Base-by-base conservation (phyloP, 768 basidiomycete species). In the Boletus rubroflammeus region DNA sequence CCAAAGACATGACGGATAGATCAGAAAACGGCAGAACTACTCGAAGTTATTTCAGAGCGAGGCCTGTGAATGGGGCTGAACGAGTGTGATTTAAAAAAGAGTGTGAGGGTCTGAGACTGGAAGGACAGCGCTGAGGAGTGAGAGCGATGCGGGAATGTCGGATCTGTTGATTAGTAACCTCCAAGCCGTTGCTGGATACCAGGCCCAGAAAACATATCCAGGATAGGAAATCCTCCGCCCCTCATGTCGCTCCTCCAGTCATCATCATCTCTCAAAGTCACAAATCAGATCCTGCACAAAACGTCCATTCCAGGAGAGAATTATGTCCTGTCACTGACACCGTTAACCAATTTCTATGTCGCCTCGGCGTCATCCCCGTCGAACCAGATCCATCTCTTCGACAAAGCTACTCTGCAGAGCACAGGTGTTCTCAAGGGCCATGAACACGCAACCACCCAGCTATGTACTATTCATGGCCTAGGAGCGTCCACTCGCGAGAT, bases 381-480 rank as follows among this genome's bases (percentile, higher is more conserved):
- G 7, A 82, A 89, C 61, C 72, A 74, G 26, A 87, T 92, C 59
- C 75, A 86, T 63, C 68, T 90, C 23, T 82, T 85, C 62, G 87
- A 89, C 69, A 84, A 77, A 63, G 61, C 71, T 1, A 80, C 80
- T 32, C 68, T 89, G 17, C 78, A 72, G 46, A 64, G 64, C 9
- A 65, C 78, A 13, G 69, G 75, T 38, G 76, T 75, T 4, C 74
- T 90, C 21, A 60, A 74, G 17, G 88, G 84, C 6, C 89, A 90
- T 56, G 74, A 75, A 48, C 63, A 65, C 1, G 81, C 81, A 10
- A 86, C 80, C 2, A 85, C 88, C 0, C 75, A 78, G 34, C 70
- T 90, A 44, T 74, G 77, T 49, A 68, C 79, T 0, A 71, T 79
- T 0, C 60, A 72, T 19, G 66, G 69, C 15, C 63, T 85, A 3